Evolutionary conservation across 768 basidiomycete genomes (phyloP).

Genomic region (Leccinum aurantiacum): DNA sequence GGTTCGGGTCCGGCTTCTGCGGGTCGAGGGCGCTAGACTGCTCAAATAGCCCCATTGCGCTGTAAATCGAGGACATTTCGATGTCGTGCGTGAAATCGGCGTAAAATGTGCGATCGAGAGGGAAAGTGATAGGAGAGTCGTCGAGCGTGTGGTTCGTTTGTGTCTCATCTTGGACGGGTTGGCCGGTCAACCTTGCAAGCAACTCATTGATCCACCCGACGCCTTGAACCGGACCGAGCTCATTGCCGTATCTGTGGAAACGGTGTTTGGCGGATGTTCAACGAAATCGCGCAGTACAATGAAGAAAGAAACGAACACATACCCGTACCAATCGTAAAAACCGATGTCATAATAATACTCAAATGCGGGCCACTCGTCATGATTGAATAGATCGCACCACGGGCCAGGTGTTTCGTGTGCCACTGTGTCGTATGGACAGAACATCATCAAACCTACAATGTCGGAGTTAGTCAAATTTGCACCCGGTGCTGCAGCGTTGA

Average conservation of each 20-base stretch:
- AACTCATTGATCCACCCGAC: slow-evolving; percentile 88
- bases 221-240: slow-evolving; percentile 70
- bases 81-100: slow-evolving; percentile 88
- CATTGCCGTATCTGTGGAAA: slow-evolving; percentile 58
- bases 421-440: slow-evolving; percentile 77
- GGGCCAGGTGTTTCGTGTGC: slow-evolving; percentile 47
- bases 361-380: slow-evolving; percentile 58
- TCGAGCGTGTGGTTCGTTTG: slow-evolving; percentile 79
- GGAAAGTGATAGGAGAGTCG: slow-evolving; percentile 63
- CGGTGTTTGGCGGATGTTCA: not conserved
- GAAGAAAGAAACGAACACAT: not conserved
- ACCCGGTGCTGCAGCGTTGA: slow-evolving; percentile 62
- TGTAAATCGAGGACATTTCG: slow-evolving; percentile 72
- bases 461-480: slow-evolving; percentile 57
- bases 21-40: slow-evolving; percentile 29
- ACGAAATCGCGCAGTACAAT: not conserved
- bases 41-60: slow-evolving; percentile 53
- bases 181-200: slow-evolving; percentile 67
- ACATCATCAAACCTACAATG: slow-evolving; percentile 55
- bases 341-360: slow-evolving; percentile 69
- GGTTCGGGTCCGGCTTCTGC: slow-evolving; percentile 11
- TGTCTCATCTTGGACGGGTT: slow-evolving; percentile 64
- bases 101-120: slow-evolving; percentile 62
- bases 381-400: slow-evolving; percentile 67
- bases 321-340: slow-evolving; percentile 75